Base-by-base conservation (phyloP, 192 early-diverging fungal species). In the Radiomyces spectabilis region DNA sequence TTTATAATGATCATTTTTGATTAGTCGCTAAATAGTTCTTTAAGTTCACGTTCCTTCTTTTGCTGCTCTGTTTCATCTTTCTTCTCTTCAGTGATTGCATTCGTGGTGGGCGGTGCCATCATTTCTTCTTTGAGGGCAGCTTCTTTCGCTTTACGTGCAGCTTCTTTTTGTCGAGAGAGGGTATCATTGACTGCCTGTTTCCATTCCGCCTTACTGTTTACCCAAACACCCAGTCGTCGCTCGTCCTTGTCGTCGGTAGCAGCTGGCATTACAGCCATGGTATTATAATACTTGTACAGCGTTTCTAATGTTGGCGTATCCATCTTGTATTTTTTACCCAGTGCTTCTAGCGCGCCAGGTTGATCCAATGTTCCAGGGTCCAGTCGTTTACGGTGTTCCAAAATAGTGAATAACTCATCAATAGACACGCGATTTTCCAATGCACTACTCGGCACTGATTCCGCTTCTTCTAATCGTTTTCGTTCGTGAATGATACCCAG, bases 221-320 rank as follows among this genome's bases (percentile, higher is more conserved):
- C 45, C 55, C 55, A 57, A 10, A 48, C 37, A 38, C 33, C 55
- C 25, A 48, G 2, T 34, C 55, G 24, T 26, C 55, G 30, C 16
- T 47, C 55, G 9, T 46, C 31, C 19, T 57, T 57, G 42, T 57
- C 55, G 5, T 57, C 55, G 18, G 48, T 1, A 2, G 45, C 21
- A 29, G 45, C 34, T 13, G 55, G 55, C 55, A 57, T 57, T 22
- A 57, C 41, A 18, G 55, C 55, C 22, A 57, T 39, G 19, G 31
- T 21, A 16, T 57, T 57, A 19, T 48, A 57, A 5, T 57, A 27
- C 9, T 57, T 57, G n/a, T 48, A 16, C 31, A 57, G 13, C 24
- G 35, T 31, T 1, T 12, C 19, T 30, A 57, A 33, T 25, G 55
- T 57, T 12, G 32, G 13, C 21, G 46, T 19, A 9, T 47, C 34